Evolutionary conservation across 2,329 filamentous ascomycete genomes (phyloP).

Genomic region (Aspergillus puulaauensis): DNA sequence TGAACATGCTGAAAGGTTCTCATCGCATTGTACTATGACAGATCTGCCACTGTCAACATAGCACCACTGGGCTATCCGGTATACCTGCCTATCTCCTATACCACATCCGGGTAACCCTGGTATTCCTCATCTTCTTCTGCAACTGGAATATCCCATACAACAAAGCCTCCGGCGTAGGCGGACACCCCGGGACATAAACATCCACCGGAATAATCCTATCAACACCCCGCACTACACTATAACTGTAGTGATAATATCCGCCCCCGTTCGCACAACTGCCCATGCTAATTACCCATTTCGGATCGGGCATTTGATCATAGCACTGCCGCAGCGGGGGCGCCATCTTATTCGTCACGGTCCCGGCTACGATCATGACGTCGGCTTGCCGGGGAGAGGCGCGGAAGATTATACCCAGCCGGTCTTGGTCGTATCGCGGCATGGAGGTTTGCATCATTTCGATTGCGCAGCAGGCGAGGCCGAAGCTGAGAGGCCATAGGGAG

Average conservation of each 20-base stretch:
- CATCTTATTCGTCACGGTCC: conserved; percentile 96
- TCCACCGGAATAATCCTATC: conserved; percentile 79
- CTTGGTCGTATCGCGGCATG: conserved; percentile 86
- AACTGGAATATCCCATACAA: conserved; percentile 73
- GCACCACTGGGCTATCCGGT: too few relatives aligned
- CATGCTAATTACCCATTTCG: conserved; percentile 85
- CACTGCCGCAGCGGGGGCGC: conserved; percentile 84
- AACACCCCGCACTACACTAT: conserved; percentile 73
- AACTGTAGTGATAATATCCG: conserved; percentile 87
- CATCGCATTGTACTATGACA: too few relatives aligned
- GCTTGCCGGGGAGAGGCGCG: conserved; percentile 82
- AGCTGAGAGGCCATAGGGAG: conserved; percentile 89
- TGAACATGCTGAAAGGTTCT: accelerated
- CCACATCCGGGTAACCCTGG: conserved; percentile 58
- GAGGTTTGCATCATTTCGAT: conserved; percentile 95
- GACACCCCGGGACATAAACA: conserved; percentile 77
- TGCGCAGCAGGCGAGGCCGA: conserved; percentile 86
- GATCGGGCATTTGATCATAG: conserved; percentile 95
- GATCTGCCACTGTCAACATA: too few relatives aligned
- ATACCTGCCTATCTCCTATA: conserved; percentile 47
- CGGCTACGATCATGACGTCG: conserved; percentile 91
- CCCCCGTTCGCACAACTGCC: conserved; percentile 83
- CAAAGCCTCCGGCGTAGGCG: conserved; percentile 55
- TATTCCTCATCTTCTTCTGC: conserved; percentile 72
- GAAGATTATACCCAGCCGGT: conserved; percentile 87